phyloP scores from a whole-genome alignment of 139 green algal species.

The Mesotaenium endlicherianum region DNA sequence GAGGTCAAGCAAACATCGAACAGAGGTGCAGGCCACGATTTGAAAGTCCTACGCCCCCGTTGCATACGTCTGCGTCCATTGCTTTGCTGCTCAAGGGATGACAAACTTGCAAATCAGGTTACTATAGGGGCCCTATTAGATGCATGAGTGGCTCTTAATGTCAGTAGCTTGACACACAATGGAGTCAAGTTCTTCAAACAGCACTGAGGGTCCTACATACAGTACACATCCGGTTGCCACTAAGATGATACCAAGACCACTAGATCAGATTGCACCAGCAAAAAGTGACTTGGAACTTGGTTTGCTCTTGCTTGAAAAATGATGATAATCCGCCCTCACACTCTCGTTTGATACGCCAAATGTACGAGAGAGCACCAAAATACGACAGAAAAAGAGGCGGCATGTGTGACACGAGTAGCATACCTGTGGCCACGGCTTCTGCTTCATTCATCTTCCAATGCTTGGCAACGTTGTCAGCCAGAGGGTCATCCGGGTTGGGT shows the following conservation, averaged over 20 bases:
- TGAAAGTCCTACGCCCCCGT: slow-evolving; percentile 37
- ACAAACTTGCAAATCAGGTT: neutral
- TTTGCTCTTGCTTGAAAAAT: slow-evolving; percentile 1
- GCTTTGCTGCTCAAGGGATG: slow-evolving; percentile 12
- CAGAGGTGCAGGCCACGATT: too few relatives aligned
- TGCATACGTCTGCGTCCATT: slow-evolving; percentile 35
- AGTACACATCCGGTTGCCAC: slow-evolving; percentile 6
- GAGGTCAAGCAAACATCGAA: too few relatives aligned
- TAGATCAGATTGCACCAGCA: too few relatives aligned
- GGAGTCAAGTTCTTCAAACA: neutral
- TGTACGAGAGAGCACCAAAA: neutral
- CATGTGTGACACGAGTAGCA: neutral
- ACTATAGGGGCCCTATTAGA: neutral
- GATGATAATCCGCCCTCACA: neutral
- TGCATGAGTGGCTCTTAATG: neutral
- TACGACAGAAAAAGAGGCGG: neutral
- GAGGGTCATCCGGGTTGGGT: slow-evolving; percentile 96
- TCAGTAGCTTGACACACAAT: neutral
- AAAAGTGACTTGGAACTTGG: too few relatives aligned
- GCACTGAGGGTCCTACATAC: neutral
- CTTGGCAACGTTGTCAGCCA: slow-evolving; percentile 93
- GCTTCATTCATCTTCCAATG: slow-evolving; percentile 95
- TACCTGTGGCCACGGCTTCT: slow-evolving; percentile 72
- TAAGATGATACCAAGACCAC: too few relatives aligned
- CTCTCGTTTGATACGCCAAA: neutral